These are phyloP conservation scores for Albifimbria verrucaria DNA, from an alignment of 2,329 filamentous ascomycete species.

Conservation along the genomic window DNA sequence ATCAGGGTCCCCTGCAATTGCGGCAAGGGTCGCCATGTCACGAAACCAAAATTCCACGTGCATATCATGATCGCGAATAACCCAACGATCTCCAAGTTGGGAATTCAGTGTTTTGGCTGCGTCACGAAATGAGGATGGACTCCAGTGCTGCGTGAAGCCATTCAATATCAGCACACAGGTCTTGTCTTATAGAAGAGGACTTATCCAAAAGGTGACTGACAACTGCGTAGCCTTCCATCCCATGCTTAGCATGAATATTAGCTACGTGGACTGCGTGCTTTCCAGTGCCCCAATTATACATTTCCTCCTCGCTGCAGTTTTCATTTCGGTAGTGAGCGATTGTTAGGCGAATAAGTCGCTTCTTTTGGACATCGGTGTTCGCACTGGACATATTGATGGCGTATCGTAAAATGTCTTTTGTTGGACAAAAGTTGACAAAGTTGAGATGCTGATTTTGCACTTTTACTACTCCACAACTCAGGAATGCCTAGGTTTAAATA, in stretches of 20 bases:
- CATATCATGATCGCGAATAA: conserved; percentile 3
- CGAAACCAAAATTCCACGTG: conserved; percentile 5
- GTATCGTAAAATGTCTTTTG: too few species aligned
- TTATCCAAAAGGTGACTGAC: too few species aligned
- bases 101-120: neutral
- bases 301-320: neutral
- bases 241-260: neutral
- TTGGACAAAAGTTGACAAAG: too few species aligned
- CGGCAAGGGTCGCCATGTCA: conserved; percentile 1
- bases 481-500: too few species aligned
- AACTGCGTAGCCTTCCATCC: neutral
- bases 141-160: too few species aligned
- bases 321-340: neutral
- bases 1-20: neutral
- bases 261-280: conserved; percentile 1
- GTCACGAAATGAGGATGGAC: neutral
- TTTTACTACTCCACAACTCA: too few species aligned
- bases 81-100: neutral
- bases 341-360: neutral
- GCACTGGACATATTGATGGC: too few species aligned
- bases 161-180: neutral
- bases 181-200: too few species aligned
- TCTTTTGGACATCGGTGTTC: too few species aligned
- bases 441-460: too few species aligned
- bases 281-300: neutral